Base-by-base conservation (phyloP, 2,329 filamentous ascomycete species). In the Colletotrichum salicis region DNA sequence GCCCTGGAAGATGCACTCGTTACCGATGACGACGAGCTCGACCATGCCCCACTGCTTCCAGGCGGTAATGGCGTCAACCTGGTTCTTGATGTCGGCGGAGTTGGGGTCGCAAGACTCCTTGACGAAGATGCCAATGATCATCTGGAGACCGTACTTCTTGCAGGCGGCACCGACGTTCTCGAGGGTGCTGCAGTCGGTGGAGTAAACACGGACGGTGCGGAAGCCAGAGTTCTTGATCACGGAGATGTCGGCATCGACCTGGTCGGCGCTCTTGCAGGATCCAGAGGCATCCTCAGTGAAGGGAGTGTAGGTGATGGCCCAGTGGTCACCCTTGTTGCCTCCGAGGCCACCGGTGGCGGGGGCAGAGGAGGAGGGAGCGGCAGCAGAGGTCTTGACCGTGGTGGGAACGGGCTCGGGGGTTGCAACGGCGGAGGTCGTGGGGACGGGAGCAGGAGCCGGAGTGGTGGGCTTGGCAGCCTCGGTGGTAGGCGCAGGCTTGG, bases 121-220 rank as follows among this genome's bases (percentile, higher is more conserved):
- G 82, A 98, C 92, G 87, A 92, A 97, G 85, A 98, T 88, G 82
- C 96, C 96, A 73, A 97, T 84, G 82, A 98, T 96, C 82, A 98
- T 86, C 82, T 92, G 91, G 72, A 98, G 80, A 72, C 92, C 91
- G 82, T 91, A 80, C 77, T 88, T 82, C 78, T 88, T 82, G 84
- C 88, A 91, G 71, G 94, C 93, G 55, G 84, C 82, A 74, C 94
- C 94, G 70, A 98, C 91, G 82, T 89, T 91, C 80, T 91, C 84
- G 73, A 97, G 92, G 67, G 92, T 92, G 83, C 89, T 87, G 88
- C 96, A 98, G 89, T 98, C 95, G 76, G 95, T 95, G 75, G 92
- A 94, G 90, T 98, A 98, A 80, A 96, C 87, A 82, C 96, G 95
- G 80, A 96, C 82, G 61, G 88, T 85, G 74, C 83, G 83, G 89